A percentile compares a stretch with the other conserved stretches of the same genome.
Conservation (phyloP, 1,284 basidiomycete species). For the Takashimella koratensis region DNA sequence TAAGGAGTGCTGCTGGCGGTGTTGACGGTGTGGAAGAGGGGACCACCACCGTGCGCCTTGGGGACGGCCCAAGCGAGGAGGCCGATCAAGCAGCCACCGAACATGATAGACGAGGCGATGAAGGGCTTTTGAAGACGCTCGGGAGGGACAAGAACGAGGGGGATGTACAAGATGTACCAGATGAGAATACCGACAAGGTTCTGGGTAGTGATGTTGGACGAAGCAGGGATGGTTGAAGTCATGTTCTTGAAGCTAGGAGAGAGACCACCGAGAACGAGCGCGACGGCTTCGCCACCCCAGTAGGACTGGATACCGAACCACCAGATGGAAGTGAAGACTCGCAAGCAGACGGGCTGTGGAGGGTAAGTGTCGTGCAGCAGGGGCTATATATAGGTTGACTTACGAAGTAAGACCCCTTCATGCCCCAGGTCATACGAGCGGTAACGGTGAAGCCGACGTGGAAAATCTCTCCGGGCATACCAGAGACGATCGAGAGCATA, state of each 20-base stretch:
- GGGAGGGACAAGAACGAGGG: constrained; percentile 30
- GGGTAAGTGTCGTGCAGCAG: neutral
- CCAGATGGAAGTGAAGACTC: constrained; percentile 26
- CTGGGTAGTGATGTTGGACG: constrained; percentile 22
- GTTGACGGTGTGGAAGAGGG: constrained; percentile 27
- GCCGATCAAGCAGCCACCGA: constrained; percentile 27
- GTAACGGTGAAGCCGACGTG: constrained; percentile 33
- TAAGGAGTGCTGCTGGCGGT: constrained; percentile 17
- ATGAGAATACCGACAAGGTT: constrained; percentile 28
- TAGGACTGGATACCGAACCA: constrained; percentile 28
- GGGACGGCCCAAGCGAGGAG: constrained; percentile 29
- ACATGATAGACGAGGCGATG: constrained; percentile 25
- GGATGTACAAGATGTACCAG: constrained; percentile 31
- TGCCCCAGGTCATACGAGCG: constrained; percentile 27
- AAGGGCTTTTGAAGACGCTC: constrained; percentile 33
- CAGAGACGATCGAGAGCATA: constrained; percentile 18
- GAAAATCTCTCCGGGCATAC: constrained; percentile 25
- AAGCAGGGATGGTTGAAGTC: constrained; percentile 13
- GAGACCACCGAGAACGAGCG: constrained; percentile 25
- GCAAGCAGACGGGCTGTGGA: constrained; percentile 21
- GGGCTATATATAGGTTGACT: neutral
- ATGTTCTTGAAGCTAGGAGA: constrained; percentile 24
- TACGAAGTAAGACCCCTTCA: constrained; percentile 28
- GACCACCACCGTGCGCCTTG: constrained; percentile 25
- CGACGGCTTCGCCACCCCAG: constrained; percentile 35